Base-by-base conservation (phyloP, 345 rosid species). In the Linum lewisii region DNA sequence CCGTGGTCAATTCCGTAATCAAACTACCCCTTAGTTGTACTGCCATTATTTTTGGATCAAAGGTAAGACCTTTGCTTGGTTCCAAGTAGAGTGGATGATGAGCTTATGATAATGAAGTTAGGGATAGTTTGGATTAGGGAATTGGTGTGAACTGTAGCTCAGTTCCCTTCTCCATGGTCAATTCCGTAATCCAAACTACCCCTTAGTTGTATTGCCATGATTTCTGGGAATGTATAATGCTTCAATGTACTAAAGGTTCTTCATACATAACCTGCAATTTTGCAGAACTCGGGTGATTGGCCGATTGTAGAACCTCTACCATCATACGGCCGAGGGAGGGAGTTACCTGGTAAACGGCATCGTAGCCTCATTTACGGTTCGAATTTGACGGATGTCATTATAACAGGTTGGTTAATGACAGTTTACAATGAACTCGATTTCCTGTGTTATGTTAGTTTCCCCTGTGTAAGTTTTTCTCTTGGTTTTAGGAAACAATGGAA, bases 241-340 rank as follows among this genome's bases (percentile, higher is more conserved):
- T n/a, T n/a, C n/a, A n/a, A n/a, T n/a, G n/a, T n/a, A n/a, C n/a
- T n/a, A n/a, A n/a, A n/a, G n/a, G n/a, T n/a, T n/a, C n/a, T n/a
- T n/a, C n/a, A n/a, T n/a, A n/a, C n/a, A n/a, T n/a, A n/a, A n/a
- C n/a, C n/a, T n/a, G n/a, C n/a, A n/a, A n/a, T n/a, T n/a, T n/a
- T n/a, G n/a, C 77, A 93, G 99, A 70, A 75, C 65, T 67, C 88
- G 22, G 84, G 76, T 71, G 75, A 85, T 77, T 93, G 99, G 99
- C 99, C 99, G 0, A 76, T 89, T 71, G 80, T 93, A 69, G 95
- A 89, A 74, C 90, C 99, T 44, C 77, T 93, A 61, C 97, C 99
- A 50, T 93, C 99, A 54, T 93, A 93, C 70, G 99, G 99, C 51
- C 80, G 95, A 65, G 99, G 97, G 58, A 77, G 97, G 73, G 99